phyloP scores from a whole-genome alignment of 805 yeast species.

The Ogataea populi-albae region DNA sequence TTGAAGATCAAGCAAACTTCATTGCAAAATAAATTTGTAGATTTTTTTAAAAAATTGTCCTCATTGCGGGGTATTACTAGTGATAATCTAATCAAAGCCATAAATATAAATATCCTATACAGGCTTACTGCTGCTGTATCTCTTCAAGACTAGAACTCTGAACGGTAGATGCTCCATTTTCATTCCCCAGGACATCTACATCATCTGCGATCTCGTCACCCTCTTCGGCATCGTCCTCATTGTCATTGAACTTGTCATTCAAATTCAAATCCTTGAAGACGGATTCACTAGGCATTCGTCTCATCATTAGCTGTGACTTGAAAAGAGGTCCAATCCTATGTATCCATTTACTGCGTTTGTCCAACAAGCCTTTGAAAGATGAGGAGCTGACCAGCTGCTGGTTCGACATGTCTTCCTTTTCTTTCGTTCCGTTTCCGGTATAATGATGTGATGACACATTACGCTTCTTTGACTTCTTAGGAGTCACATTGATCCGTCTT shows the following conservation, averaged over 20 bases:
- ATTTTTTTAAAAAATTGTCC: no score
- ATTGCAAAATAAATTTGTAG: no score
- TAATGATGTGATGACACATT: conserved; percentile 20
- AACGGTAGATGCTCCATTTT: conserved; percentile 8
- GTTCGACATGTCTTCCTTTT: conserved; percentile 23
- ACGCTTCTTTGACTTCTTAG: conserved; percentile 58
- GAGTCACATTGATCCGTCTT: conserved; percentile 72
- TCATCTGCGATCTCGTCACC: conserved; percentile 24
- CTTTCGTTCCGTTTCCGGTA: conserved; percentile 20
- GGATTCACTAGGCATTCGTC: conserved; percentile 65
- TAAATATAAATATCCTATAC: no score
- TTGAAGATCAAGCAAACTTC: no score
- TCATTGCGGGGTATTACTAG: no score
- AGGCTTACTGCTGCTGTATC: conserved; percentile 4
- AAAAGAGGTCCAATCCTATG: conserved; percentile 86
- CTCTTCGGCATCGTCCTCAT: conserved; percentile 26
- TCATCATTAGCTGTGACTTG: conserved; percentile 62
- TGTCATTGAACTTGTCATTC: conserved; percentile 27
- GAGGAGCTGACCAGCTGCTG: conserved; percentile 73
- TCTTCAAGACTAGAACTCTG: conserved; percentile 19
- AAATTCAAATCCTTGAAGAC: conserved; percentile 44
- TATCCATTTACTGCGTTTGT: conserved; percentile 87
- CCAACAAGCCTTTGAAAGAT: conserved; percentile 74
- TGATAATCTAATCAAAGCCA: no score
- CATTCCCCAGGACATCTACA: conserved; percentile 21